A percentile compares a stretch with the other conserved stretches of the same genome.
Evolutionary conservation across 306 rosid species (phyloP).

Genomic region (Cicer arietinum): DNA sequence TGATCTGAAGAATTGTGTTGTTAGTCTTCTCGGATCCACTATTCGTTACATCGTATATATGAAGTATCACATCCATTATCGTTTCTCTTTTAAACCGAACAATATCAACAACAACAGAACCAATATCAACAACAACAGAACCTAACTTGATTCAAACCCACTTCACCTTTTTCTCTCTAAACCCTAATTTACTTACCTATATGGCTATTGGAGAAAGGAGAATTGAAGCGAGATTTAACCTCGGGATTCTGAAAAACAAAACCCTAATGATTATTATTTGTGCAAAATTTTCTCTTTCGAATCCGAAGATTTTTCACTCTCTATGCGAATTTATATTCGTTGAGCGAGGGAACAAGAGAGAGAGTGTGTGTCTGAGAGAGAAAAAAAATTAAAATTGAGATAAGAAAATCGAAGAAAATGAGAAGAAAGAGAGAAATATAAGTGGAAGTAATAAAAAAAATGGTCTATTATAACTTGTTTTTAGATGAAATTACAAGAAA

Average conservation of each 20-base stretch:
- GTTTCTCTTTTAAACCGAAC: conserved; percentile 44
- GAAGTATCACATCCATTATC: conserved; percentile 86
- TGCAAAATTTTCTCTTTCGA: conserved; percentile 18
- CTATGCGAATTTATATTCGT: conserved; percentile 34
- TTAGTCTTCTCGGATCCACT: conserved; percentile 99
- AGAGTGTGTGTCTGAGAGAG: conserved; percentile 2
- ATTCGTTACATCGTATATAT: conserved; percentile 92
- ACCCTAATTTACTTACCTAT: conserved; percentile 28
- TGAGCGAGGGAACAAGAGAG: conserved; percentile 44
- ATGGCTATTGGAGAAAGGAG: too few relatives aligned
- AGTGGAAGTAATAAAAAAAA: too few relatives aligned
- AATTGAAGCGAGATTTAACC: conserved; percentile 44
- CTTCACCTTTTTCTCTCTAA: conserved; percentile 42
- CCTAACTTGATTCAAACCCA: conserved; percentile 43
- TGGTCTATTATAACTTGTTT: background rate
- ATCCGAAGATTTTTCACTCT: background rate
- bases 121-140: conserved; percentile 7
- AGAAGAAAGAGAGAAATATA: background rate
- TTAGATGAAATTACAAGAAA: background rate
- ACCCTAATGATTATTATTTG: background rate
- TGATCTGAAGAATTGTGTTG: conserved; percentile 92
- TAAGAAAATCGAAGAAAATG: background rate
- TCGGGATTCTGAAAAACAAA: conserved; percentile 48
- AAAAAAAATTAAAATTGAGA: background rate
- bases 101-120: conserved; percentile 11